Percentiles rank a stretch among this genome's conserved stretches.
phyloP scores from a whole-genome alignment of 352 stramenopile genomes.

The Pythium phragmitis region DNA sequence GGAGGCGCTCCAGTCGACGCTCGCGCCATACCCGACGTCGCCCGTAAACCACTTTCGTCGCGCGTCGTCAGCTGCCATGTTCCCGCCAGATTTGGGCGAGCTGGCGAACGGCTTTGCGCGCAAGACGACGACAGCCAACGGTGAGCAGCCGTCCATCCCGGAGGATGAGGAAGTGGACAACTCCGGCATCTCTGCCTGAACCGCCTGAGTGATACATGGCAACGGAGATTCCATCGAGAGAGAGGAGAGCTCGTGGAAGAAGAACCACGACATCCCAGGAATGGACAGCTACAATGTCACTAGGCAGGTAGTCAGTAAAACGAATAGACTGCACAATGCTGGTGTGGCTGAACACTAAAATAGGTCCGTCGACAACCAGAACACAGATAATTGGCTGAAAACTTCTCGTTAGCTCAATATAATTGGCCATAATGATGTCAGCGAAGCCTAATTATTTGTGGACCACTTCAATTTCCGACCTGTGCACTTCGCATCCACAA shows the following conservation, averaged over 20 bases:
- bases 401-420: neutral
- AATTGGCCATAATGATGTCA: constrained; percentile 1
- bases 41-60: constrained; percentile 68
- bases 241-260: neutral
- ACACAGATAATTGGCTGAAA: neutral
- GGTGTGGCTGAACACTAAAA: constrained; percentile 7
- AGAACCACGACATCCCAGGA: no score
- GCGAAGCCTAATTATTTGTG: neutral
- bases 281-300: neutral
- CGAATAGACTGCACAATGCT: neutral
- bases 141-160: constrained; percentile 11
- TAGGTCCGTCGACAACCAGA: neutral
- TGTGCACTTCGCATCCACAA: constrained; percentile 1
- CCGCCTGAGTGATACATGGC: no score
- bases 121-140: constrained; percentile 2
- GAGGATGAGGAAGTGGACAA: constrained; percentile 16
- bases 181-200: constrained; percentile 1
- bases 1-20: constrained; percentile 42
- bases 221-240: neutral
- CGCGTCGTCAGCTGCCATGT: constrained; percentile 31
- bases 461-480: constrained; percentile 9
- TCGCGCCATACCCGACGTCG: constrained; percentile 57
- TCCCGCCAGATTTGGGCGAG: constrained; percentile 28
- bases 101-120: neutral
- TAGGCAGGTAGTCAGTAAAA: constrained; percentile 5